phyloP scores from a whole-genome alignment of 2,329 filamentous ascomycete species.

The Dactylellina leptospora region DNA sequence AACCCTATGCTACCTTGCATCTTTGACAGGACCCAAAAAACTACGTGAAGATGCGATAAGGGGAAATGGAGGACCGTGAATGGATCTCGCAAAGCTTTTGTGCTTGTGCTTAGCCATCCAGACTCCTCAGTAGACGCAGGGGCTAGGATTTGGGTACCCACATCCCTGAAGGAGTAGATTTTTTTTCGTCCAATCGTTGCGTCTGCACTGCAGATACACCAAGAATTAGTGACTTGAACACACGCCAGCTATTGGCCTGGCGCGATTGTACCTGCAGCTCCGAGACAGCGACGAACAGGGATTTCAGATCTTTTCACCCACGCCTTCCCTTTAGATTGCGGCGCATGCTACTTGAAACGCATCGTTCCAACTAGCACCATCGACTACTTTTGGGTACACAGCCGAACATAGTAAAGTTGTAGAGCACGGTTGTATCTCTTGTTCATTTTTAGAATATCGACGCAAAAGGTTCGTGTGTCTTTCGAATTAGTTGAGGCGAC shows the following conservation, averaged over 20 bases:
- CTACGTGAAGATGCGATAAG: slow-evolving; percentile 49
- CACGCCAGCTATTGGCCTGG: slow-evolving; percentile 45
- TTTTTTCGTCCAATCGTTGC: slow-evolving; percentile 39
- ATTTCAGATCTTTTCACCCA: slow-evolving; percentile 32
- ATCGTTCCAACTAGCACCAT: slow-evolving; percentile 14
- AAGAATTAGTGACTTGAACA: slow-evolving; percentile 37
- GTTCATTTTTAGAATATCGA: slow-evolving; percentile 13
- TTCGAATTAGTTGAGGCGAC: not conserved
- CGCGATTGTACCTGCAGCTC: slow-evolving; percentile 45
- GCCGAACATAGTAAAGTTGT: not conserved
- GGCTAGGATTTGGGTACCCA: slow-evolving; percentile 29
- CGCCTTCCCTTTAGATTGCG: slow-evolving; percentile 48
- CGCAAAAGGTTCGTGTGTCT: too few relatives aligned
- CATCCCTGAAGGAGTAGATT: slow-evolving; percentile 19
- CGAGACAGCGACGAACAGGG: slow-evolving; percentile 44
- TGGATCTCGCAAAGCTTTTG: slow-evolving; percentile 33
- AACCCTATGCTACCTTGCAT: slow-evolving; percentile 23
- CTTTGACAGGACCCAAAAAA: slow-evolving; percentile 34
- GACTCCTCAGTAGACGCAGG: slow-evolving; percentile 24
- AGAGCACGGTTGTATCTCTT: slow-evolving; percentile 1
- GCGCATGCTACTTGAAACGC: slow-evolving; percentile 48
- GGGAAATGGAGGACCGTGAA: slow-evolving; percentile 18
- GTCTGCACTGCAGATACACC: slow-evolving; percentile 6
- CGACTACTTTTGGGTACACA: not conserved
- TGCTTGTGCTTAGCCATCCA: slow-evolving; percentile 19